Percentiles rank a stretch among this genome's conserved stretches.
Conservation (phyloP, 2,329 filamentous ascomycete genomes). For the Hymenotorrendiella dingleyae region DNA sequence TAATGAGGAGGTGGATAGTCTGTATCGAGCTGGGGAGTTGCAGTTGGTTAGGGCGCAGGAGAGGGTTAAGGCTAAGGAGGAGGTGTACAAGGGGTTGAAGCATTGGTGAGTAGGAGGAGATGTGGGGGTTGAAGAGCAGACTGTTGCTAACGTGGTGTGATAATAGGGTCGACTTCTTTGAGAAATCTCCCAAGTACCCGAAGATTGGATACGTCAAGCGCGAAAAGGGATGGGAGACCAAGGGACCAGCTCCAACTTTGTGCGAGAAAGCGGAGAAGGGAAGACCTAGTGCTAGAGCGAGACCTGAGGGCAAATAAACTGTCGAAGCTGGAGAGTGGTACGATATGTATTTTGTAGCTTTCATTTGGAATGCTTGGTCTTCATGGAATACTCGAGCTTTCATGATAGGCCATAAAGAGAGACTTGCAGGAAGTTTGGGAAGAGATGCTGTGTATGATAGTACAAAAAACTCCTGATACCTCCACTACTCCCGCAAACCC, state of each 20-base stretch:
- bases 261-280: constrained; percentile 64
- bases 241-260: constrained; percentile 44
- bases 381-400: no score
- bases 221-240: constrained; percentile 53
- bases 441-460: no score
- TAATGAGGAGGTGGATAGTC: constrained; percentile 54
- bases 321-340: constrained; percentile 13
- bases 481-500: no score
- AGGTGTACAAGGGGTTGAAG: constrained; percentile 61
- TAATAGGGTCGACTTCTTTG: constrained; percentile 66
- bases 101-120: constrained; percentile 44
- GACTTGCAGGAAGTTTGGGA: no score
- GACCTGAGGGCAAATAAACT: constrained; percentile 28
- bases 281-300: constrained; percentile 44
- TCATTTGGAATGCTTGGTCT: no score
- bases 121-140: neutral
- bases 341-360: no score
- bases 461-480: no score
- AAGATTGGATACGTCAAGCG: constrained; percentile 70
- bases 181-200: constrained; percentile 72
- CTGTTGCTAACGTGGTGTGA: neutral
- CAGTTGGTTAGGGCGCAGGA: constrained; percentile 54
- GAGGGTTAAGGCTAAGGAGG: constrained; percentile 53
- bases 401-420: no score
- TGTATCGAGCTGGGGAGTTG: constrained; percentile 51